Evolutionary conservation across 768 basidiomycete species (phyloP).

Genomic region (Kwoniella mangroviensis): DNA sequence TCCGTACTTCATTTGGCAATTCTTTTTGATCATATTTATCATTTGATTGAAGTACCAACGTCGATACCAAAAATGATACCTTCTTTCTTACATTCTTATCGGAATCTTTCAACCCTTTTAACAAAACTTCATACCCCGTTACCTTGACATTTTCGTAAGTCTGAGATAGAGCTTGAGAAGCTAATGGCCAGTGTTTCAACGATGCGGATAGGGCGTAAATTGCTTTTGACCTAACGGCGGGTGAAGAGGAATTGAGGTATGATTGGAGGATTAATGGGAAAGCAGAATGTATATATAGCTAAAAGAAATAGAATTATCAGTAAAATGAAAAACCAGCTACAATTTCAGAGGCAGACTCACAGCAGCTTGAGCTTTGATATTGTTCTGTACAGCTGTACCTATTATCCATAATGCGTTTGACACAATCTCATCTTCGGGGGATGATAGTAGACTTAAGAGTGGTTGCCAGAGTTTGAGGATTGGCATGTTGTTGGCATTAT

Average conservation of each 20-base stretch:
- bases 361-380: slow-evolving; percentile 58
- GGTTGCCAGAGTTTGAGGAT: slow-evolving; percentile 57
- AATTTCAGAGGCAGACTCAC: slow-evolving; percentile 33
- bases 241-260: slow-evolving; percentile 42
- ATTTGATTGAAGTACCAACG: slow-evolving; percentile 48
- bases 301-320: background rate
- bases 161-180: slow-evolving; percentile 40
- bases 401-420: slow-evolving; percentile 56
- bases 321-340: background rate
- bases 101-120: slow-evolving; percentile 46
- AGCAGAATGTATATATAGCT: slow-evolving; percentile 53
- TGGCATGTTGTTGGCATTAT: slow-evolving; percentile 58
- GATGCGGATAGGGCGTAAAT: slow-evolving; percentile 56
- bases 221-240: slow-evolving; percentile 52
- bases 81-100: slow-evolving; percentile 53
- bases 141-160: slow-evolving; percentile 5
- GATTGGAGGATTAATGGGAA: slow-evolving; percentile 51
- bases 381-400: slow-evolving; percentile 59
- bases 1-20: slow-evolving; percentile 40
- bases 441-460: slow-evolving; percentile 47
- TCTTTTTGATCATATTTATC: slow-evolving; percentile 38
- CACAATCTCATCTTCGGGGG: slow-evolving; percentile 47
- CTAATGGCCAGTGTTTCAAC: slow-evolving; percentile 56
- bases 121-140: slow-evolving; percentile 48
- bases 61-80: slow-evolving; percentile 55